These are phyloP conservation scores for Desmodesmus armatus DNA, from an alignment of 139 green algal species.

Conservation along the genomic window DNA sequence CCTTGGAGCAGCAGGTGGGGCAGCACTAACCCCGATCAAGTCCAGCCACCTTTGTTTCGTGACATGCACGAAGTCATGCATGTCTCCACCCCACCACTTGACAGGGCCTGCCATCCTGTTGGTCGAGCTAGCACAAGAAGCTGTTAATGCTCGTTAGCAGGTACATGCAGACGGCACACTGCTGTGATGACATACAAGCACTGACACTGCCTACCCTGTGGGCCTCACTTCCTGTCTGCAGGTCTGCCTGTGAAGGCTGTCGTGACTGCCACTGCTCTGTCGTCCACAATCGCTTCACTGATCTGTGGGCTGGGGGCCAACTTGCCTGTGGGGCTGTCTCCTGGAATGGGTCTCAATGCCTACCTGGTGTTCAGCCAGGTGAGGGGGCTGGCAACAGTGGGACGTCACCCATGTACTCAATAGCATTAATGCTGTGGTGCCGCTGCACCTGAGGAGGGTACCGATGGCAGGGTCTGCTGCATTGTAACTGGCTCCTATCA, in stretches of 20 bases:
- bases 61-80: not conserved
- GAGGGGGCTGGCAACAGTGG: no score
- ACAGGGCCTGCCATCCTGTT: no score
- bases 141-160: no score
- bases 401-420: no score
- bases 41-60: not conserved
- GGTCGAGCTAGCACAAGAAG: not conserved
- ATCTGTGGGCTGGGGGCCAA: slow-evolving; percentile 77
- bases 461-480: no score
- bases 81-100: no score
- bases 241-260: slow-evolving; percentile 57
- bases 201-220: no score
- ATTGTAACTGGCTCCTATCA: no score
- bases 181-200: no score
- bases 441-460: no score
- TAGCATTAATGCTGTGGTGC: no score
- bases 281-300: slow-evolving; percentile 70
- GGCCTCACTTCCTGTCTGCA: slow-evolving; percentile 32
- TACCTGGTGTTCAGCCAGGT: slow-evolving; percentile 63
- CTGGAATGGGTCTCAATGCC: slow-evolving; percentile 77
- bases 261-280: slow-evolving; percentile 75
- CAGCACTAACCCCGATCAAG: not conserved
- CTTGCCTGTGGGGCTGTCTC: slow-evolving; percentile 79
- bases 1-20: slow-evolving; percentile 45
- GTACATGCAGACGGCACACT: no score